Evolutionary conservation across 768 basidiomycete species (phyloP), one percentile per base, ranked within the genome.

Genomic region (Agrocybe chaxingu): DNA sequence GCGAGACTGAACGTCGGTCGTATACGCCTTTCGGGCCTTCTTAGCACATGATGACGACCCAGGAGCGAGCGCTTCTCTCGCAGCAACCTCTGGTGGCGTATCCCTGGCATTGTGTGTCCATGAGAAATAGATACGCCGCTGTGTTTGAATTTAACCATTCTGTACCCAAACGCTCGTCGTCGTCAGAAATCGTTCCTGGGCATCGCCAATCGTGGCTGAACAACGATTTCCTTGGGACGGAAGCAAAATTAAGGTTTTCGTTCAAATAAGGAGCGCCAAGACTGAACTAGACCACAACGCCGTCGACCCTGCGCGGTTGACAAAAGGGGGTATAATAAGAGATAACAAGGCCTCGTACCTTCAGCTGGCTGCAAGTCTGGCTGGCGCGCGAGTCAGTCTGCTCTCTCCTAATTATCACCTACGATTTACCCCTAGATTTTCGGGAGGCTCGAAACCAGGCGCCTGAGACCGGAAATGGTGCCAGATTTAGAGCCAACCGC

Each of bases 171-270:
- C 24, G 24, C 24, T 43, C 42, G 42, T 12, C 42, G 42, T 12
- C 24, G 19, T 43, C 39, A 16, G 9, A 24, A n/a, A 43, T 43
- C 42, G 42, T 43, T 43, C 42, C 42, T 43, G 42, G 42, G 16
- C 32, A 43, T 43, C 32, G 42, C 32, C 42, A 43, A 43, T 29
- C 42, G 42, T 31, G 30, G 19, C 43, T 50, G 38, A 42, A 45
- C 34, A 44, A 46, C 45, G 42, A 45, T 42, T 29, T 33, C 38
- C 46, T 56, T 45, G 50, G 44, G 53, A 40, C 57, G 54, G 57
- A 58, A 53, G 54, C 52, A 58, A 58, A 58, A 55, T 56, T 45
- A 45, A 36, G 13, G 44, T 40, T 50, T 35, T 18, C 48, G 12
- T 52, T 50, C 46, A 53, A 58, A 55, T 45, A 11, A 54, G 56